Percentiles rank a stretch among this genome's conserved stretches.
phyloP scores from a whole-genome alignment of 192 early-diverging fungal genomes.

The Allomyces macrogynus region DNA sequence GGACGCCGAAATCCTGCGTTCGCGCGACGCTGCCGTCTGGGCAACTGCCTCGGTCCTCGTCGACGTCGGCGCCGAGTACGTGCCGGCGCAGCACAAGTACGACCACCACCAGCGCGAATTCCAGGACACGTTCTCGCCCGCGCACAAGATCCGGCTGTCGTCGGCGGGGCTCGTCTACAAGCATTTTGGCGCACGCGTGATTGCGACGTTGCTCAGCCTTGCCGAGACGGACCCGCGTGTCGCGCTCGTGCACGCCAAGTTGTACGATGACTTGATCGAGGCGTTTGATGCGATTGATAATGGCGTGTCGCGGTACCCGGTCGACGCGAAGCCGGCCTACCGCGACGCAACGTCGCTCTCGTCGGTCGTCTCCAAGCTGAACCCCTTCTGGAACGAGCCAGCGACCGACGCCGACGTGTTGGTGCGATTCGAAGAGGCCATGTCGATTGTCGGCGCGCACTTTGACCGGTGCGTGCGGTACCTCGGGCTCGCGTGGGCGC shows the following conservation, averaged over 20 bases:
- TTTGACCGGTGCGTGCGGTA: constrained; percentile 46
- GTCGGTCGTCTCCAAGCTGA: constrained; percentile 59
- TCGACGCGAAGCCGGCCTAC: constrained; percentile 57
- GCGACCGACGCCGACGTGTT: constrained; percentile 42
- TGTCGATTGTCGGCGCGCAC: constrained; percentile 58
- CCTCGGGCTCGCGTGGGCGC: constrained; percentile 61
- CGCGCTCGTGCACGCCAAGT: constrained; percentile 54
- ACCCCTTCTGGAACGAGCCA: constrained; percentile 86
- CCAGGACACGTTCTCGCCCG: constrained; percentile 55
- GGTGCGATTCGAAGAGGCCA: constrained; percentile 39
- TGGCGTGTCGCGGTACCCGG: constrained; percentile 72
- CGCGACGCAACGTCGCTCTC: constrained; percentile 61
- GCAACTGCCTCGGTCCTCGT: constrained; percentile 68
- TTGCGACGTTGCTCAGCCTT: constrained; percentile 31
- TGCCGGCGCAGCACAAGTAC: constrained; percentile 46
- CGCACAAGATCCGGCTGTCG: constrained; percentile 69
- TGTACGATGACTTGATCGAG: constrained; percentile 70
- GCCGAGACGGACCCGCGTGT: constrained; percentile 25
- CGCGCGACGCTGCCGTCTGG: constrained; percentile 61
- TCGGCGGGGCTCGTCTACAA: constrained; percentile 91
- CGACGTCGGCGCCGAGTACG: constrained; percentile 93
- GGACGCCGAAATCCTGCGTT: constrained; percentile 47
- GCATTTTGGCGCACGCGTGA: constrained; percentile 75
- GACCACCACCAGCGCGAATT: constrained; percentile 95
- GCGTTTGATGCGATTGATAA: constrained; percentile 77